phyloP scores from a whole-genome alignment of 306 rosid species.

The Lathyrus aphaca region DNA sequence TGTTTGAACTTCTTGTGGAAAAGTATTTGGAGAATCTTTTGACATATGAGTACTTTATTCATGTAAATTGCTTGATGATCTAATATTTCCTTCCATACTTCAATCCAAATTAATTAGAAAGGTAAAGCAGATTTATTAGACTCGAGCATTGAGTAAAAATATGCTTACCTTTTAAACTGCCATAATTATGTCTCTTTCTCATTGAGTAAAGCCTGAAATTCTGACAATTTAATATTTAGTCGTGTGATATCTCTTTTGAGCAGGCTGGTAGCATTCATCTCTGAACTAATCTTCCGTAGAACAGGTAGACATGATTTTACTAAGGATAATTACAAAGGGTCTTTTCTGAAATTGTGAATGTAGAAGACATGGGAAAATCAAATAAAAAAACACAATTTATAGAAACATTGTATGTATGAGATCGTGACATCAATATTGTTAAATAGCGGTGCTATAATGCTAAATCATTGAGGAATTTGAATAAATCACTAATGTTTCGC shows the following conservation, averaged over 20 bases:
- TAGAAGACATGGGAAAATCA: not conserved
- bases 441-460: too few relatives aligned
- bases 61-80: slow-evolving; percentile 51
- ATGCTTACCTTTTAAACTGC: slow-evolving; percentile 66
- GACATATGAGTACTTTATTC: slow-evolving; percentile 55
- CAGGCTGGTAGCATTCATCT: slow-evolving; percentile 65
- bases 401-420: not conserved
- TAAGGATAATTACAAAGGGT: slow-evolving; percentile 54
- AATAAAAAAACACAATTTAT: slow-evolving; percentile 21
- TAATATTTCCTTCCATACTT: slow-evolving; percentile 57
- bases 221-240: slow-evolving; percentile 74
- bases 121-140: not conserved
- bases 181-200: slow-evolving; percentile 73
- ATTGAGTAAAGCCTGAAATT: slow-evolving; percentile 80
- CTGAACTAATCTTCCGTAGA: slow-evolving; percentile 78
- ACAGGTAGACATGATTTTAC: slow-evolving; percentile 79
- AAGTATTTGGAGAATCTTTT: slow-evolving; percentile 51
- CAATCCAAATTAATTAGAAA: slow-evolving; percentile 39
- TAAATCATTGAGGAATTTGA: too few relatives aligned
- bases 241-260: slow-evolving; percentile 76
- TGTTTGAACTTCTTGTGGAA: slow-evolving; percentile 44
- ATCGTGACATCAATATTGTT: not conserved
- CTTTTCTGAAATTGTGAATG: slow-evolving; percentile 7
- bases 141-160: slow-evolving; percentile 20
- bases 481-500: too few relatives aligned